These are phyloP conservation scores for Raddia guianensis DNA, from an alignment of 176 grass and related monocot genomes.

Conservation along the genomic window DNA sequence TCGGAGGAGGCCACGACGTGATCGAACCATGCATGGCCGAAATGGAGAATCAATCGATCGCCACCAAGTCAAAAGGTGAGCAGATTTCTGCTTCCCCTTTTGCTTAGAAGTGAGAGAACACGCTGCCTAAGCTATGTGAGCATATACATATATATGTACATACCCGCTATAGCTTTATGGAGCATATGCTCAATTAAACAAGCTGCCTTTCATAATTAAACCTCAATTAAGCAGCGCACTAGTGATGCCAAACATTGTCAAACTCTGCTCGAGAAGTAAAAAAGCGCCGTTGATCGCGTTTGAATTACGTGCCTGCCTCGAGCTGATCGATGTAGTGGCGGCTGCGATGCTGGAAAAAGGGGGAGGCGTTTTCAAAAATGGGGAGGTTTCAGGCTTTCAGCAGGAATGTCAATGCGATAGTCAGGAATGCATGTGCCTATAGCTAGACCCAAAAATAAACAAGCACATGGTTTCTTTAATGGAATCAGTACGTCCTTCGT, in stretches of 20 bases:
- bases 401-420: constrained; percentile 21
- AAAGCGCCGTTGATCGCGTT: constrained; percentile 33
- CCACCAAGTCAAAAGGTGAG: constrained; percentile 35
- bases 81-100: background rate
- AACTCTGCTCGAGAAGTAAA: constrained; percentile 38
- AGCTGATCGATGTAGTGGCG: background rate
- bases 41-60: background rate
- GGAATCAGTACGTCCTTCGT: background rate
- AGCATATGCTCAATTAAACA: background rate
- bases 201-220: background rate
- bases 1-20: too few species aligned
- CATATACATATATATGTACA: too few species aligned
- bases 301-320: constrained; percentile 34
- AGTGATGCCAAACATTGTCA: background rate
- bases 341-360: background rate
- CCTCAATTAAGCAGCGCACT: background rate
- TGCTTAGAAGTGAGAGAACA: constrained; percentile 15
- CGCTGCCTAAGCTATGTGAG: too few species aligned
- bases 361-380: background rate
- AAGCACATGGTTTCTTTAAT: background rate
- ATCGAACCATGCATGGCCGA: too few species aligned
- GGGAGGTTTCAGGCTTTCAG: background rate
- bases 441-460: background rate
- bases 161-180: constrained; percentile 20
- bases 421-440: background rate